phyloP scores from a whole-genome alignment of 2,329 filamentous ascomycete genomes.

The Hirsutella thompsonii region DNA sequence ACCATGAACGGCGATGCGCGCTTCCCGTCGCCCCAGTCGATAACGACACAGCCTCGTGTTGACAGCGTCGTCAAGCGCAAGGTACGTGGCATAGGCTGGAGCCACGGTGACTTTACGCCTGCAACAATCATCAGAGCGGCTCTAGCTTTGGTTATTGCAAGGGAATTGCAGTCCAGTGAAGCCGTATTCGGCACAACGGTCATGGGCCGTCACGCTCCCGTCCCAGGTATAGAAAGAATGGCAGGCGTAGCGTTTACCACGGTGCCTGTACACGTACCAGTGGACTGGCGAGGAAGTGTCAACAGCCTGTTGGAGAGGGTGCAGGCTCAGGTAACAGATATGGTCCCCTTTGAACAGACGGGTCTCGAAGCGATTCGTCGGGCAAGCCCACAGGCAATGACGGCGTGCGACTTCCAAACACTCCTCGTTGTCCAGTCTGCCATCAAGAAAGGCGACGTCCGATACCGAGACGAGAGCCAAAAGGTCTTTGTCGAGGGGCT shows the following conservation, averaged over 20 bases:
- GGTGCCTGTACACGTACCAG: neutral
- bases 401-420: neutral
- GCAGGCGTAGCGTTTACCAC: neutral
- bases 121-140: neutral
- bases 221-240: neutral
- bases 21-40: neutral
- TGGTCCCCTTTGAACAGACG: conserved; percentile 1
- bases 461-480: neutral
- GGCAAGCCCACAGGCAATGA: neutral
- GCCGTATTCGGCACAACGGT: neutral
- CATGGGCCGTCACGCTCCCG: neutral
- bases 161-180: neutral
- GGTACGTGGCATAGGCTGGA: neutral
- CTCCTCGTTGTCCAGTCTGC: neutral
- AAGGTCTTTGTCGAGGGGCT: neutral
- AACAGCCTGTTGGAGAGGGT: neutral
- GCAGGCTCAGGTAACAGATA: neutral
- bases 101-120: neutral
- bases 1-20: neutral
- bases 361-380: neutral
- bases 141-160: neutral
- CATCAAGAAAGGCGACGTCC: neutral
- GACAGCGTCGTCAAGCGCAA: neutral
- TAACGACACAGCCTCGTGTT: neutral
- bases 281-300: neutral